Evolutionary conservation across 2,329 filamentous ascomycete genomes (phyloP).

Genomic region (Fusarium sp.): DNA sequence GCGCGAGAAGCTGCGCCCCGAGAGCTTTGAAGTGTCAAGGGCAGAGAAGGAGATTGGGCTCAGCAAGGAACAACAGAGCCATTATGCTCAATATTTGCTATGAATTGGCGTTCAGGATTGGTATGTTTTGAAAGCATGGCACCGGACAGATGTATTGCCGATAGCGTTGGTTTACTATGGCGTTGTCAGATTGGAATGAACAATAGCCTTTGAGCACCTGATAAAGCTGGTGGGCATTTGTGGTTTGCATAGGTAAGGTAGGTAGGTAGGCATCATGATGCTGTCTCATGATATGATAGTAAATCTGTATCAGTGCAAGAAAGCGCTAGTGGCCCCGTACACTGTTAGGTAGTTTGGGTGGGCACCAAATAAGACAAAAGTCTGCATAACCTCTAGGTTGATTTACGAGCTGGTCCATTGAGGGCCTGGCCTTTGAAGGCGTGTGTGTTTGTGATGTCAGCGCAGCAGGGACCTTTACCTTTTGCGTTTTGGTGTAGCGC

Average conservation of each 20-base stretch:
- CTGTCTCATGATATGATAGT: slow-evolving; percentile 16
- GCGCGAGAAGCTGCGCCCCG: slow-evolving; percentile 46
- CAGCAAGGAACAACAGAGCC: neutral
- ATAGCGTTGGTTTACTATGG: slow-evolving; percentile 12
- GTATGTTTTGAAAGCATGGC: slow-evolving; percentile 27
- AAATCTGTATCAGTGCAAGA: neutral
- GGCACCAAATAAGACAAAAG: neutral
- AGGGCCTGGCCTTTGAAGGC: neutral
- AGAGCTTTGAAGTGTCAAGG: slow-evolving; percentile 24
- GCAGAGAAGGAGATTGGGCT: neutral
- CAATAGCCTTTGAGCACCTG: neutral
- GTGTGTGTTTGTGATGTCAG: slow-evolving; percentile 34
- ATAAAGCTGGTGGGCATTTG: neutral
- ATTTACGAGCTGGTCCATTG: neutral
- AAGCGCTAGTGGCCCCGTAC: neutral
- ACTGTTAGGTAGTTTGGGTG: neutral
- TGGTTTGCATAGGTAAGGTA: neutral
- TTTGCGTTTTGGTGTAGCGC: slow-evolving; percentile 26
- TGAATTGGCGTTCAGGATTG: slow-evolving; percentile 23
- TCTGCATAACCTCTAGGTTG: neutral
- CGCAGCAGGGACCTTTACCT: slow-evolving; percentile 5
- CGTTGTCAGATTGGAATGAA: slow-evolving; percentile 17
- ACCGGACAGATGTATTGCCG: slow-evolving; percentile 1
- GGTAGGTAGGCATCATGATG: neutral
- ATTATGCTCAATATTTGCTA: neutral